Evolutionary conservation across 2,329 filamentous ascomycete species (phyloP), one percentile per base, ranked within the genome.

Genomic region (Stenocarpella maydis): DNA sequence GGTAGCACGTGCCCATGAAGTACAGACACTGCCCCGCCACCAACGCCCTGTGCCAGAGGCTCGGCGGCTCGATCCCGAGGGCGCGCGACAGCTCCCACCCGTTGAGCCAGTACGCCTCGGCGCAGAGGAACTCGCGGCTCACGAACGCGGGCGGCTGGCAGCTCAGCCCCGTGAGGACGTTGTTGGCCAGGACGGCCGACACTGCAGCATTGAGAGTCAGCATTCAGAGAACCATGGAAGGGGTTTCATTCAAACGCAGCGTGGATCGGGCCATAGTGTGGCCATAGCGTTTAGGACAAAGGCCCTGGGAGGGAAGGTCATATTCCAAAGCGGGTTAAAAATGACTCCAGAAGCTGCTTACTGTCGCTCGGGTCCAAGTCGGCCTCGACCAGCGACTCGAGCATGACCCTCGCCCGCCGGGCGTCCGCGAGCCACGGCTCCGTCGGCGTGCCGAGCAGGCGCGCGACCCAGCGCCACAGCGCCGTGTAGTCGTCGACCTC

Each of bases 381-480:
- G 34, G 89, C 85, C 34, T 87, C 79, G 21, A 93, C 78, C 1
- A 94, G 80, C 0, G 86, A 87, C 73, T 95, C 91, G 87, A 94
- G 90, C 75, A 89, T 85, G 2, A 82, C 82, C 72, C 85, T 88
- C 2, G 90, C 89, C 41, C 83, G 82, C 7, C 80, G 79, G 0
- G 87, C 83, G 0, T 84, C 87, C 1, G 83, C 82, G 75, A 94
- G 89, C 50, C 65, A 68, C 72, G 84, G 85, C 28, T 85, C 84
- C 1, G 87, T 87, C 0, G 92, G 92, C 8, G 88, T 88, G 15
- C 92, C 92, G 74, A 94, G 85, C 37, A 94, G 82, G 75, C 93
- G 85, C 0, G 87, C 92, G 15, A 95, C 87, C 72, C 92, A 91
- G 3, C 92, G 86, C 92, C 92, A 95, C 0, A 95, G 81, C 0